Evolutionary conservation across 768 basidiomycete genomes (phyloP).

Genomic region (Agaricus sinodeliciosus): DNA sequence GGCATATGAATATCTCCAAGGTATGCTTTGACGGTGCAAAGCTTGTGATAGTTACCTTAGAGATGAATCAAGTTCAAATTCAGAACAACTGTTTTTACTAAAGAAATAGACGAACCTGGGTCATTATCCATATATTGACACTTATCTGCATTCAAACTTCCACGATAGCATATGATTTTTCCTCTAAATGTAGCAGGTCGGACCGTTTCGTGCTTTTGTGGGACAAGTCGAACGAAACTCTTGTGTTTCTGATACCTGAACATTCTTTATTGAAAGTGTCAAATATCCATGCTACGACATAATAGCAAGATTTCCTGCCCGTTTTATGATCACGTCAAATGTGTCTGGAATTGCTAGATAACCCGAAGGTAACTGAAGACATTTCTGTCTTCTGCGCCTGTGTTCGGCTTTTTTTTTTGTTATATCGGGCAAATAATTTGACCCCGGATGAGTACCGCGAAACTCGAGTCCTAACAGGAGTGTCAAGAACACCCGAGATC

Average conservation of each 20-base stretch:
- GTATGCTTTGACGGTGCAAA: constrained; percentile 23
- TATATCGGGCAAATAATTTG: constrained; percentile 28
- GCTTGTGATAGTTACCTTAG: constrained; percentile 21
- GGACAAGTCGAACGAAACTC: constrained; percentile 23
- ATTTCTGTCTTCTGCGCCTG: constrained; percentile 20
- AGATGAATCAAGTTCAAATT: neutral
- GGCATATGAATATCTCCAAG: constrained; percentile 16
- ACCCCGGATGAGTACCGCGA: constrained; percentile 43
- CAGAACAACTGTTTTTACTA: neutral
- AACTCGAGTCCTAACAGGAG: constrained; percentile 41
- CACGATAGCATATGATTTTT: neutral
- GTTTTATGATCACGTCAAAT: constrained; percentile 36
- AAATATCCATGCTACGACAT: neutral
- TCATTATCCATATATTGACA: constrained; percentile 2
- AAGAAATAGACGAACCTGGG: constrained; percentile 1
- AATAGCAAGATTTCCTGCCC: constrained; percentile 20
- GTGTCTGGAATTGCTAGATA: constrained; percentile 29
- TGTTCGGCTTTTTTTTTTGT: constrained; percentile 41
- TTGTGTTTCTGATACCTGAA: constrained; percentile 35
- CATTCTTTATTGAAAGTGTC: constrained; percentile 25
- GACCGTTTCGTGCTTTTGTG: neutral
- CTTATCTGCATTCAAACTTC: neutral
- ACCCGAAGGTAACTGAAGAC: constrained; percentile 32
- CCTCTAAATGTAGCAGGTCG: neutral
- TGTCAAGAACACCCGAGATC: constrained; percentile 36